Base-by-base conservation (phyloP, 1,284 basidiomycete genomes). In the Taiwanofungus camphoratus region DNA sequence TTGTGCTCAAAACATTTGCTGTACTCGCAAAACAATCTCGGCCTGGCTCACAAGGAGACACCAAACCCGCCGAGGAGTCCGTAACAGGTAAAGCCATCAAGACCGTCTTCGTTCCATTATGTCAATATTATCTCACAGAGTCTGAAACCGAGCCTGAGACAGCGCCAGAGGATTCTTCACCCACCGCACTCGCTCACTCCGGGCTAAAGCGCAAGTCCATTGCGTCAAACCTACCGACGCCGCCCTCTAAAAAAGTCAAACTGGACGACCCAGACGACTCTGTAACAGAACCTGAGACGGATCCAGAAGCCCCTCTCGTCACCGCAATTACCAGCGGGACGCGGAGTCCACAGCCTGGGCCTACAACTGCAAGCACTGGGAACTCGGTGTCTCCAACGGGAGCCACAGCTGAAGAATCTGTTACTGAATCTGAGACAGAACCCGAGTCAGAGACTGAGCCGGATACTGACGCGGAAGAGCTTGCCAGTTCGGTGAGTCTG, bases 271-370 rank as follows among this genome's bases (percentile, higher is more conserved):
- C 41, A 13, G 53, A 54, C 2, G 52, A 56, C 5, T 58, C 56
- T 5, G 51, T 52, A 8, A 59, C 59, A 1, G 58, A 56, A 23
- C 41, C 53, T 1, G 57, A 59, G 41, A 39, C 55, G 1, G 57
- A 52, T 6, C 26, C 24, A 12, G 52, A 55, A 16, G 20, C 39
- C 4, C 42, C 37, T 19, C 44, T 41, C 35, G n/a, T 44, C 8
- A 31, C 43, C 15, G 36, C 27, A 15, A 32, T 32, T 16, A 20
- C n/a, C n/a, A n/a, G n/a, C n/a, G n/a, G n/a, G n/a, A n/a, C n/a
- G n/a, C n/a, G n/a, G n/a, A n/a, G n/a, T n/a, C n/a, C n/a, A n/a
- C n/a, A n/a, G n/a, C n/a, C n/a, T n/a, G n/a, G n/a, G n/a, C n/a
- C n/a, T n/a, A n/a, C n/a, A n/a, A n/a, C n/a, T n/a, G n/a, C n/a